Evolutionary conservation across 2,329 filamentous ascomycete genomes (phyloP), one percentile per base, ranked within the genome.

Genomic region (Bipolaris oryzae): DNA sequence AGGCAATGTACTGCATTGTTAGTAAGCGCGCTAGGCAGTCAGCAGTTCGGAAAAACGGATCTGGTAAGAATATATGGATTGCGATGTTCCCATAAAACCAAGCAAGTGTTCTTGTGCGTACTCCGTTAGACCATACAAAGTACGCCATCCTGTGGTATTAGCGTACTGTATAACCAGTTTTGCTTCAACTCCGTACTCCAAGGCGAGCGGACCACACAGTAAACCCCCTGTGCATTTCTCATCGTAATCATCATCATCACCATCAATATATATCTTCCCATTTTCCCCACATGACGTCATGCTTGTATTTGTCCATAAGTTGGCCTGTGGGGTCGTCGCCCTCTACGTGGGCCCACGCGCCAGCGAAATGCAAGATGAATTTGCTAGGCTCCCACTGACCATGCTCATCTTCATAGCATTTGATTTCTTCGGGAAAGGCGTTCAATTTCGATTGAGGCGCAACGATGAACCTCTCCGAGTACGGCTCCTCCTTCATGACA

Each of bases 291-390:
- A 68, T 67, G 21, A 75, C 71, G 5, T 72, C 56, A 7, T 53
- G 23, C 38, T 74, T 61, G 48, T 78, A 78, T 62, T 78, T 75
- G 37, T 65, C 63, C 76, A 78, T 78, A 23, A 78, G 64, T 43
- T 67, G 55, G 0, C 76, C 76, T 0, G 75, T 76, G 1, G 76
- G 71, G 63, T 77, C 76, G 10, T 76, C 67, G 16, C 69, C 72
- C 45, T 76, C 67, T 13, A 77, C 66, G 53, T 78, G 74, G 20
- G 75, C 77, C 74, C 76, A 77, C 7, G 77, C 77, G 7, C 77
- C 77, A 1, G 77, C 75, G 55, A 79, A 79, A 63, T 78, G 77
- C n/a, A 78, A 35, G 31, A 77, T 56, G 42, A 78, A 77, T 3
- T 60, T 68, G 18, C 76, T 76, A 9, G 59, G 67, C 51, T 72